A percentile compares a stretch with the other conserved stretches of the same genome.
Evolutionary conservation across 306 rosid genomes (phyloP).

Genomic region (Acmispon strigosus): DNA sequence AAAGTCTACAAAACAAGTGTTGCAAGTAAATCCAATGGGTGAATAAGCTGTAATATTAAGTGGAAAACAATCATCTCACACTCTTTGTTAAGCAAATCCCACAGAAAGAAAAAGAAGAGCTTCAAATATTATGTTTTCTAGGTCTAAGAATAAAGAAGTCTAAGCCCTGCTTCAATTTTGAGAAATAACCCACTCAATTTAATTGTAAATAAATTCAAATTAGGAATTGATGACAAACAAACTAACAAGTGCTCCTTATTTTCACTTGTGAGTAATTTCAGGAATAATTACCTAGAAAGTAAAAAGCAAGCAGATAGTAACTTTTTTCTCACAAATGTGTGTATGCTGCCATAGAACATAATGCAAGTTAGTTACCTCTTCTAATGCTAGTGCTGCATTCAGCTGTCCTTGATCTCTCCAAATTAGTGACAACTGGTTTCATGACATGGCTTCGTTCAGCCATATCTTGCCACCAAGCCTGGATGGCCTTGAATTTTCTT

Average conservation of each 20-base stretch:
- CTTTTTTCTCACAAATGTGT: background rate
- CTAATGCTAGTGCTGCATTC: conserved; percentile 17
- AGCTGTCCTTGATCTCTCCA: conserved; percentile 16
- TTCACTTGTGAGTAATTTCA: conserved; percentile 11
- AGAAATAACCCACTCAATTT: background rate
- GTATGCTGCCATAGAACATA: background rate
- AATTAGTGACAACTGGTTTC: conserved; percentile 31
- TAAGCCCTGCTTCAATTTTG: background rate
- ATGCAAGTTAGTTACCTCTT: conserved; percentile 41
- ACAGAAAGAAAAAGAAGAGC: background rate
- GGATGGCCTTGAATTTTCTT: conserved; percentile 73
- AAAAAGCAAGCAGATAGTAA: background rate
- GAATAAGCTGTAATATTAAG: conserved; percentile 5
- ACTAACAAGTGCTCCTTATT: background rate
- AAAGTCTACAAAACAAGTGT: background rate
- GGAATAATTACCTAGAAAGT: background rate
- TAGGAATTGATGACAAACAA: background rate
- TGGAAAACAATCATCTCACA: background rate
- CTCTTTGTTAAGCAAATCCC: background rate
- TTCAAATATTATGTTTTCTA: background rate
- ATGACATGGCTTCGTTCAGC: conserved; percentile 47
- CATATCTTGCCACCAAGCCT: conserved; percentile 94
- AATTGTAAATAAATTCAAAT: background rate
- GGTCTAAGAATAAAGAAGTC: background rate
- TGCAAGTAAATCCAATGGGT: background rate